A percentile compares a stretch with the other conserved stretches of the same genome.
Evolutionary conservation across 1,284 basidiomycete genomes (phyloP).

Genomic region (Pterulicium gracile): DNA sequence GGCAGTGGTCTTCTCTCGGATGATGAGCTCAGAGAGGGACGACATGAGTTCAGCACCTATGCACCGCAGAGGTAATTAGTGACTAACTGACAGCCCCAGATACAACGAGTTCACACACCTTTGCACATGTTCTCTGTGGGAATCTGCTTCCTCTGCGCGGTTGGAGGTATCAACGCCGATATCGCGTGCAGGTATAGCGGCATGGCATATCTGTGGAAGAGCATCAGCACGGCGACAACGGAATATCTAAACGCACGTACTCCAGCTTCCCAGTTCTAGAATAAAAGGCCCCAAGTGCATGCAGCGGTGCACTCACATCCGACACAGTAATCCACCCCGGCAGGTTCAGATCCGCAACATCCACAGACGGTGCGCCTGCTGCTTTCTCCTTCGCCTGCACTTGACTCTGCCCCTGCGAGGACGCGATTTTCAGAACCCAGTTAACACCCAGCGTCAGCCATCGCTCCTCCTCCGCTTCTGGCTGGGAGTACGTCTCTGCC

Average conservation of each 20-base stretch:
- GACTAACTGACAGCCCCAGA: background rate
- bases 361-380: slow-evolving; percentile 14
- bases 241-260: too few species aligned
- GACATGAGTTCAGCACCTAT: slow-evolving; percentile 67
- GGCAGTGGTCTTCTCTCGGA: slow-evolving; percentile 30
- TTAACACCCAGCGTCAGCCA: slow-evolving; percentile 58
- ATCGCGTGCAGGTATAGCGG: slow-evolving; percentile 58
- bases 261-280: slow-evolving; percentile 43
- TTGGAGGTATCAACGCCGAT: slow-evolving; percentile 49
- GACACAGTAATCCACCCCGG: slow-evolving; percentile 51
- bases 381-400: slow-evolving; percentile 12
- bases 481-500: slow-evolving; percentile 25
- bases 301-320: slow-evolving; percentile 61
- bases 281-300: slow-evolving; percentile 58
- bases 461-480: slow-evolving; percentile 41
- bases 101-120: slow-evolving; percentile 27
- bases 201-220: slow-evolving; percentile 41
- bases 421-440: slow-evolving; percentile 35
- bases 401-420: slow-evolving; percentile 12
- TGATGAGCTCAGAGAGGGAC: slow-evolving; percentile 49
- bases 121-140: slow-evolving; percentile 46
- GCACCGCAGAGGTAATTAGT: background rate
- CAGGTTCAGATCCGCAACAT: slow-evolving; percentile 39
- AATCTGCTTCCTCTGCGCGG: slow-evolving; percentile 21
- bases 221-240: slow-evolving; percentile 5